A percentile compares a stretch with the other conserved stretches of the same genome.
Conservation (phyloP, 2,329 filamentous ascomycete species). For the Hymenoscyphus scutula region DNA sequence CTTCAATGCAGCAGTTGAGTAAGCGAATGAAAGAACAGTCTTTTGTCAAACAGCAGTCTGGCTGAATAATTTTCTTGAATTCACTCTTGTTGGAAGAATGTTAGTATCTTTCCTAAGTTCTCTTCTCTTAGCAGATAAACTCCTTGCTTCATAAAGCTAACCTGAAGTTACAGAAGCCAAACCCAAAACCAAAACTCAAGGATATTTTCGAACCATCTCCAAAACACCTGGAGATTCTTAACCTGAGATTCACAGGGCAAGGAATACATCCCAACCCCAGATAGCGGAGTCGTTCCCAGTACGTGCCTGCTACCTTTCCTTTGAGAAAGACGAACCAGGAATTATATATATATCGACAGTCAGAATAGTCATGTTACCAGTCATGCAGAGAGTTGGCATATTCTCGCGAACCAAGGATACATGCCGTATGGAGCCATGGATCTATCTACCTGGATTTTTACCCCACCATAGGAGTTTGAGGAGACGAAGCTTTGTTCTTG, state of each 20-base stretch:
- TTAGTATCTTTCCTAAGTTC: not conserved
- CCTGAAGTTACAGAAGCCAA: not conserved
- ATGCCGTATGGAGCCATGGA: constrained; percentile 15
- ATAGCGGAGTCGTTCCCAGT: constrained; percentile 24
- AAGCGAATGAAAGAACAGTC: constrained; percentile 25
- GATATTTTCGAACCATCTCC: not conserved
- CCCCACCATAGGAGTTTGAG: not conserved
- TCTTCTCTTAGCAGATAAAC: too few species aligned
- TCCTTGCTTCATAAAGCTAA: not conserved
- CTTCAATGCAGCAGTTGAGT: constrained; percentile 33
- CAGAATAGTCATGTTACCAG: constrained; percentile 30
- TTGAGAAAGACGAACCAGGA: constrained; percentile 1
- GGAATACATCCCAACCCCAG: not conserved
- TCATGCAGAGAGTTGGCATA: constrained; percentile 26
- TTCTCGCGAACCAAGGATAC: constrained; percentile 19
- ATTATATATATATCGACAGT: constrained; percentile 25
- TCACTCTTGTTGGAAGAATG: not conserved
- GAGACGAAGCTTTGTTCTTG: not conserved
- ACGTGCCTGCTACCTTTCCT: constrained; percentile 14
- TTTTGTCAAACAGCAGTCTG: constrained; percentile 26
- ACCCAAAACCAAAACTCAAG: not conserved
- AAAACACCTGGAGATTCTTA: not conserved
- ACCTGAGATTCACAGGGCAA: not conserved
- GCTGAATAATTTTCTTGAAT: constrained; percentile 23
- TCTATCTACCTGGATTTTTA: not conserved